A percentile compares a stretch with the other conserved stretches of the same genome.
phyloP scores from a whole-genome alignment of 2,329 filamentous ascomycete species.

The Parastagonospora avenae region DNA sequence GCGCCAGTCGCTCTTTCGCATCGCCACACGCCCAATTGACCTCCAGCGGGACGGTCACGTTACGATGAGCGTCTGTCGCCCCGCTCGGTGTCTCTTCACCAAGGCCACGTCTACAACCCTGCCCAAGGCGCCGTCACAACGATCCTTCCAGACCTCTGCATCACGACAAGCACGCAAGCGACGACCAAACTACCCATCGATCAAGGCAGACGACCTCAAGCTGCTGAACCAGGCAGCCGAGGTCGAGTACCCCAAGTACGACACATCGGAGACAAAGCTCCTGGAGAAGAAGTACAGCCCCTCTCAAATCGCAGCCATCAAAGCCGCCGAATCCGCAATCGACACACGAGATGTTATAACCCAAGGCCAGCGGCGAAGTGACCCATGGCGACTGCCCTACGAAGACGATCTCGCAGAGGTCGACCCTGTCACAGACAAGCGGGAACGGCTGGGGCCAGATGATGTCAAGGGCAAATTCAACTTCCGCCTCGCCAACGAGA shows the following conservation, averaged over 20 bases:
- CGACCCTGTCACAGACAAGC: conserved; percentile 73
- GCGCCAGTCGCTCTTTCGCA: conserved; percentile 6
- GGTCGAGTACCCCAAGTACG: conserved; percentile 65
- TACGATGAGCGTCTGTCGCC: conserved; percentile 51
- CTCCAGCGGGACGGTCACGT: conserved; percentile 13
- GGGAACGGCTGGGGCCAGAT: conserved; percentile 4
- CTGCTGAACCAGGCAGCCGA: conserved; percentile 40
- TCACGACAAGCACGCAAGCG: conserved; percentile 42
- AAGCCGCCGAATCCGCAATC: conserved; percentile 79
- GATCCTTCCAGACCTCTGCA: conserved; percentile 50
- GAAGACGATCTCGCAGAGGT: conserved; percentile 82
- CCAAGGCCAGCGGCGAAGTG: conserved; percentile 73
- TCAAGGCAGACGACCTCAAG: conserved; percentile 50
- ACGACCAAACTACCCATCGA: conserved; percentile 49
- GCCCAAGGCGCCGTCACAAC: conserved; percentile 42
- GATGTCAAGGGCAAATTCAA: conserved; percentile 29
- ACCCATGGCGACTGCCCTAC: conserved; percentile 69
- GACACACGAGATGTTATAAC: conserved; percentile 73
- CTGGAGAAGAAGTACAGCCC: conserved; percentile 75
- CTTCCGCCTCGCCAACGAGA: conserved; percentile 35
- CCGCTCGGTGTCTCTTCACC: conserved; percentile 50
- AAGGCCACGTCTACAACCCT: conserved; percentile 28
- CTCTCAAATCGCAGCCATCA: conserved; percentile 79
- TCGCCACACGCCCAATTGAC: conserved; percentile 27
- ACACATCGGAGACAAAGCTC: conserved; percentile 49